Evolutionary conservation across 352 stramenopile genomes (phyloP), one percentile per base, ranked within the genome.

Genomic region (Pythium volutum): DNA sequence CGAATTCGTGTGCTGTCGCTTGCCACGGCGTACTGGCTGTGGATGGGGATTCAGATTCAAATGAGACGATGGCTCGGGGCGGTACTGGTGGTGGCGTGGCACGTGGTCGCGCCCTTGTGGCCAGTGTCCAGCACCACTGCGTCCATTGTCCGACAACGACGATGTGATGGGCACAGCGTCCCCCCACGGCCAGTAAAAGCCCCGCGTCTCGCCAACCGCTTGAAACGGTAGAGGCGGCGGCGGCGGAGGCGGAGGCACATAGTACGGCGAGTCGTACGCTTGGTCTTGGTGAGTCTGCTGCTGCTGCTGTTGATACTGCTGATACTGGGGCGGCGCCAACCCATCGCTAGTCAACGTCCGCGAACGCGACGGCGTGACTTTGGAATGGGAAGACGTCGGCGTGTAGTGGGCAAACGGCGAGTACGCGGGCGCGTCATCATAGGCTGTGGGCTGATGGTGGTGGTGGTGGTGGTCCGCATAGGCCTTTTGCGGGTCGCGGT

Each of bases 1-100:
- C 16, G 59, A 66, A 2, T 42, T 46, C 1, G 59, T 66, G 49
- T 66, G 59, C 26, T 66, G 59, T n/a, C 59, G 59, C 42, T 66
- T 66, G 1, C 49, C 59, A 9, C 59, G 48, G 31, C 59, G 57
- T 12, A n/a, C 36, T 39, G 57, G 57, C n/a, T 27, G 26, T 1
- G 29, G 11, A n/a, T n/a, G n/a, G n/a, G n/a, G n/a, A n/a, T n/a
- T n/a, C 26, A 6, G 14, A 26, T 52, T 29, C 12, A 16, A 31
- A 10, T n/a, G n/a, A n/a, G 10, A 2, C 36, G 36, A 42, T 33
- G 50, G 50, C 20, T 46, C 49, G n/a, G 49, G 18, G 12, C 22
- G 36, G 50, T 57, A 57, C 50, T 57, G 50, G 25, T 66, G 59
- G 29, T 66, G 59, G 12, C 49, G 41, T 12, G 59, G 59, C 11